Percentiles rank a stretch among this genome's conserved stretches.
Conservation (phyloP, 768 basidiomycete species). For the Candolleomyces efflorescens region DNA sequence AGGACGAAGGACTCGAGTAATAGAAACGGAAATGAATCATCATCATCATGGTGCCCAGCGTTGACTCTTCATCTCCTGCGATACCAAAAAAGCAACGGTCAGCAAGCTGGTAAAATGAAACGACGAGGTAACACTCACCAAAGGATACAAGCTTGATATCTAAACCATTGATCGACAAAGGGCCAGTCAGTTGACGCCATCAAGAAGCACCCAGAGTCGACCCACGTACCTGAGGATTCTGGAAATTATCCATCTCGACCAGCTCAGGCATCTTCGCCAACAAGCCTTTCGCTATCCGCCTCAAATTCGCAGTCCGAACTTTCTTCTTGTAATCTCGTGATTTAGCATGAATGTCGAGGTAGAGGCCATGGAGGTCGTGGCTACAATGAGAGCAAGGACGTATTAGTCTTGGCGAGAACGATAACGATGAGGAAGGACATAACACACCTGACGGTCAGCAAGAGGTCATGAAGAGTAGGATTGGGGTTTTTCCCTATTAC, state of each 20-base stretch:
- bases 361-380: constrained; percentile 28
- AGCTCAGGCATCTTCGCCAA: background rate
- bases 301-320: constrained; percentile 14
- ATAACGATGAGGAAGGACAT: background rate
- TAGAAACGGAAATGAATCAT: background rate
- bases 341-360: constrained; percentile 23
- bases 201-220: constrained; percentile 1
- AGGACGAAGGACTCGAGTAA: no score
- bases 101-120: background rate
- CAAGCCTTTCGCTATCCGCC: constrained; percentile 13
- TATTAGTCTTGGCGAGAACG: background rate
- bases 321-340: constrained; percentile 22
- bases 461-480: constrained; percentile 23
- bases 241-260: constrained; percentile 35
- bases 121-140: constrained; percentile 2
- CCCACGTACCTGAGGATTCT: constrained; percentile 30
- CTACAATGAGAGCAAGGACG: constrained; percentile 12
- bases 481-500: constrained; percentile 23
- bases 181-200: background rate
- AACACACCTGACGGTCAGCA: constrained; percentile 28
- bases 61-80: background rate
- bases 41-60: background rate
- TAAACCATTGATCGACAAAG: background rate
- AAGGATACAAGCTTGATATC: constrained; percentile 10
- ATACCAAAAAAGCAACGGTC: background rate